Conservation (phyloP, 2,329 filamentous ascomycete genomes). For the Pseudogymnoascus sp. region DNA sequence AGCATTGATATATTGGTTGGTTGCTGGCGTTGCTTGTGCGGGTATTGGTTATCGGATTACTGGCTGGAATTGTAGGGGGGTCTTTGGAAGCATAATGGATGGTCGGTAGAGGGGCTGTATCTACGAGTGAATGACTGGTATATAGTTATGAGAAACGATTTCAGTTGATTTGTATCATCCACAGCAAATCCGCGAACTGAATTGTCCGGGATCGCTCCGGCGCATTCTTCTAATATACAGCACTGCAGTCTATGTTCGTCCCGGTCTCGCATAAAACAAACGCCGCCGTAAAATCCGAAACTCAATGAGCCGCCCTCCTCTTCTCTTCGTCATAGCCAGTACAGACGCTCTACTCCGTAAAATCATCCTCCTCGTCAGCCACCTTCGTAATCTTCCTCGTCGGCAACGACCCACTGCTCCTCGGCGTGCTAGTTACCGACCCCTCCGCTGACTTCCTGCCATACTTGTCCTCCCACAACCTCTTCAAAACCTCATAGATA, state of each 20-base stretch:
- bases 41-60: background rate
- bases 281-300: background rate
- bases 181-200: background rate
- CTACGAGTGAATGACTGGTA: constrained; percentile 7
- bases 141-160: constrained; percentile 7
- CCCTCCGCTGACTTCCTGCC: background rate
- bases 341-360: background rate
- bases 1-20: background rate
- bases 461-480: constrained; percentile 63
- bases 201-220: background rate
- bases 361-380: background rate
- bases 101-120: background rate
- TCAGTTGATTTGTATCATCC: background rate
- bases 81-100: background rate
- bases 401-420: background rate
- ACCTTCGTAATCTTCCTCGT: background rate
- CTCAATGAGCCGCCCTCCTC: background rate
- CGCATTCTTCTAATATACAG: background rate
- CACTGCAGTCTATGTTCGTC: background rate
- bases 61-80: background rate
- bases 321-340: background rate
- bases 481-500: constrained; percentile 76
- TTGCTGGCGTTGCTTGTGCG: background rate
- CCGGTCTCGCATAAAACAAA: background rate
- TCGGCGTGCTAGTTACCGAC: background rate